Conservation (phyloP, 2,329 filamentous ascomycete genomes). For the Aspergillus hortae region DNA sequence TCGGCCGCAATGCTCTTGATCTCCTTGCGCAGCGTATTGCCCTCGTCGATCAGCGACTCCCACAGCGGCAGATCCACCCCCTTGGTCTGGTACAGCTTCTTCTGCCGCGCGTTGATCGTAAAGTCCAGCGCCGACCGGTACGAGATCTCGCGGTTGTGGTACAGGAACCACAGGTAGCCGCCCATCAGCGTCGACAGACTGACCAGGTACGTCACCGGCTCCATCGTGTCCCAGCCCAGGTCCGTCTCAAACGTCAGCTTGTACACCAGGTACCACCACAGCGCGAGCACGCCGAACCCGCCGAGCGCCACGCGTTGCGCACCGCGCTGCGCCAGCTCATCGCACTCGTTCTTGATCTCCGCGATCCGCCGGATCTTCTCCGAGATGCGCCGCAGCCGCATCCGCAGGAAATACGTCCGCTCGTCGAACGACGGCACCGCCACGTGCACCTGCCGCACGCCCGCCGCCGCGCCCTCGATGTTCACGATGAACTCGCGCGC, state of each 20-base stretch:
- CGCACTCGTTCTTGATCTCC: constrained; percentile 76
- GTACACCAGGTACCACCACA: constrained; percentile 83
- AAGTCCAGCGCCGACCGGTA: constrained; percentile 85
- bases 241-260: constrained; percentile 65
- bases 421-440: constrained; percentile 85
- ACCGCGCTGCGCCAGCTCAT: constrained; percentile 68
- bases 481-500: constrained; percentile 80
- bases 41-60: constrained; percentile 76
- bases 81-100: constrained; percentile 68
- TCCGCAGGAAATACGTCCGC: constrained; percentile 82
- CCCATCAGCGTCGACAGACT: constrained; percentile 83
- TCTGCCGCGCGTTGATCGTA: constrained; percentile 75
- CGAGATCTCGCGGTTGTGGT: constrained; percentile 83
- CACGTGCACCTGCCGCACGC: constrained; percentile 66
- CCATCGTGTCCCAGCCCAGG: constrained; percentile 85
- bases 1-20: constrained; percentile 77
- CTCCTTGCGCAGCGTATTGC: constrained; percentile 71
- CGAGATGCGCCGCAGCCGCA: constrained; percentile 69
- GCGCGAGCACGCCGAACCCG: constrained; percentile 68
- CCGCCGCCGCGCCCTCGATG: constrained; percentile 66
- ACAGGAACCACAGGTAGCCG: constrained; percentile 90
- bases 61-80: constrained; percentile 75
- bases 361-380: constrained; percentile 65
- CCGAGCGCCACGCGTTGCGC: constrained; percentile 76
- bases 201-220: constrained; percentile 84